A percentile compares a stretch with the other conserved stretches of the same genome.
Evolutionary conservation across 306 rosid genomes (phyloP).

Genomic region (Glycine soja): DNA sequence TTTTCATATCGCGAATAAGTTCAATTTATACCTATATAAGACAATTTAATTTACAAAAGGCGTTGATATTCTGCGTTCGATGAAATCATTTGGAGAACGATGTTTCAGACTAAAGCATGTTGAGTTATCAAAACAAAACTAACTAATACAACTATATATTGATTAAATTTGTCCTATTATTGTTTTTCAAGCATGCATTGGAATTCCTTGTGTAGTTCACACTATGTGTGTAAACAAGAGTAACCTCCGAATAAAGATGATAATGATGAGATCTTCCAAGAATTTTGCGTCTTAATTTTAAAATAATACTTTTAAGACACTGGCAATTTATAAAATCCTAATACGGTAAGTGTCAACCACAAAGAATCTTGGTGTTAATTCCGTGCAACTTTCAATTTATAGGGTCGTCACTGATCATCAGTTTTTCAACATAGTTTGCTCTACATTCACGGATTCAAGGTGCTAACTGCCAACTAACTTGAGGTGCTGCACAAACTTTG

Average conservation of each 20-base stretch:
- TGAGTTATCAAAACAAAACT: constrained; percentile 17
- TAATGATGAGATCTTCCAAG: not conserved
- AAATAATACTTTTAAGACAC: not conserved
- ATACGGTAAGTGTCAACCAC: no score
- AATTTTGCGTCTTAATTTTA: not conserved
- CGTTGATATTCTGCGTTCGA: not conserved
- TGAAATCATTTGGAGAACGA: constrained; percentile 31
- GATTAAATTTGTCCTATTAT: constrained; percentile 7
- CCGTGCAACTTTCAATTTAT: not conserved
- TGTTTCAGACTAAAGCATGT: constrained; percentile 1
- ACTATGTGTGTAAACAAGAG: not conserved
- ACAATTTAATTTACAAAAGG: not conserved
- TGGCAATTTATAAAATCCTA: not conserved
- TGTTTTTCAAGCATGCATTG: constrained; percentile 19
- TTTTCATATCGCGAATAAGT: constrained; percentile 36
- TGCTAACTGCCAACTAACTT: not conserved
- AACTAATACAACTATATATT: not conserved
- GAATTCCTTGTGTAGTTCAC: constrained; percentile 20
- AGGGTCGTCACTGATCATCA: not conserved
- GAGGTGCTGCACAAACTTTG: constrained; percentile 14
- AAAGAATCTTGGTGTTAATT: no score
- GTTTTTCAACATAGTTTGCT: not conserved
- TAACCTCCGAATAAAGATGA: not conserved
- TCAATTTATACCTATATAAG: not conserved
- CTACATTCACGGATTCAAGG: not conserved